Base-by-base conservation (phyloP, 176 grass and related monocot genomes). In the Bromus sterilis region DNA sequence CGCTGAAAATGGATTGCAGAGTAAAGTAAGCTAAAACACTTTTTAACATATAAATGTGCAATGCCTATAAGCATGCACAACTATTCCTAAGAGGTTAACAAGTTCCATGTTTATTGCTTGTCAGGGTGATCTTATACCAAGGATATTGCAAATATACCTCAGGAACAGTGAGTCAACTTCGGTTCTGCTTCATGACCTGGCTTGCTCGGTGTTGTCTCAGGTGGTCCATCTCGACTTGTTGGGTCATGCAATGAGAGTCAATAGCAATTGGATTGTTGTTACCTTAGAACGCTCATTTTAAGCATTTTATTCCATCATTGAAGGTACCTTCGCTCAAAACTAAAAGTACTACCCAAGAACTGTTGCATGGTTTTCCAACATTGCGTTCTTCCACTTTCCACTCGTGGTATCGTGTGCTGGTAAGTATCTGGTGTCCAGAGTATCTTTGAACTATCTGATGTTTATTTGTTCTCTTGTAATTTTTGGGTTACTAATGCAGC, bases 111-210 rank as follows among this genome's bases (percentile, higher is more conserved):
- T 48, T 88, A 35, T 86, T 77, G 18, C 55, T 53, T 57, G 66
- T 57, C 85, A 97, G 91, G 87, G 89, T 68, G 84, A 92, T 56
- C 78, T 90, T 81, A 86, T 97, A 90, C 87, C 87, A 61, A 97
- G 84, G 87, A 88, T 90, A 91, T 84, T 97, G 69, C 87, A 91
- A 86, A 92, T 88, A 86, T 94, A 94, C 87, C 75, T 97, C 10
- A 89, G 80, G 74, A 94, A 94, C 74, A 90, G 85, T 74, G 89
- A 97, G 23, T 92, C 89, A 6, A 86, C 76, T 91, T 85, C 89
- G 73, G 85, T 92, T 83, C 84, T 82, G 23, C 91, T 94, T 90
- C 7, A 43, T 64, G 82, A 97, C n/a, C 76, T 97, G 66, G 80
- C 79, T 86, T 20, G 56, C 78, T 43, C 12, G 23, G 86, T 84